Percentiles rank a stretch among this genome's conserved stretches.
phyloP scores from a whole-genome alignment of 2,329 filamentous ascomycete genomes.

The Talaromyces sp. region DNA sequence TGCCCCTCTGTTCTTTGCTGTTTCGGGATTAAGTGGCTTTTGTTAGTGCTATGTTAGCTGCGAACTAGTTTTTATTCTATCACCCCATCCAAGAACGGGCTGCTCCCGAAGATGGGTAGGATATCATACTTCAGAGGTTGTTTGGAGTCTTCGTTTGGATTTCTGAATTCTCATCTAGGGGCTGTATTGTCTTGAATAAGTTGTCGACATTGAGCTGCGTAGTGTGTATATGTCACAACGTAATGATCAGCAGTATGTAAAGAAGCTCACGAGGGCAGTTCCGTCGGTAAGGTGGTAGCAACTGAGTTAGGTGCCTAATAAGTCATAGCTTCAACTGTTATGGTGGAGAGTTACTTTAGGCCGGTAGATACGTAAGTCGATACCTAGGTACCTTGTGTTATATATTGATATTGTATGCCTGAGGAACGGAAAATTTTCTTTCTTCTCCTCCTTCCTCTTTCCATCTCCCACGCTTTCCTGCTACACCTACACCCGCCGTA shows the following conservation, averaged over 20 bases:
- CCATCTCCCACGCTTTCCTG: neutral
- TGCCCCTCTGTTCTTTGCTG: constrained; percentile 13
- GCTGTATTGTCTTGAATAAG: neutral
- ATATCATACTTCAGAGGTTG: neutral
- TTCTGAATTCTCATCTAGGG: neutral
- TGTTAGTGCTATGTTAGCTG: neutral
- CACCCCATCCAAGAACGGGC: neutral
- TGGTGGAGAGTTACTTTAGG: constrained; percentile 2
- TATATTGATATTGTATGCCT: constrained; percentile 14
- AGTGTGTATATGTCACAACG: neutral
- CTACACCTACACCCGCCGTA: neutral
- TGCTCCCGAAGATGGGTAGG: neutral
- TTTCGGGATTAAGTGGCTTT: neutral
- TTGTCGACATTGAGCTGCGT: neutral
- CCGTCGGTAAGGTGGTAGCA: neutral
- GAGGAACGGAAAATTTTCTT: constrained; percentile 14
- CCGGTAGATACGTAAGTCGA: neutral
- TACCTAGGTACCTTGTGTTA: neutral
- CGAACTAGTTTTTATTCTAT: neutral
- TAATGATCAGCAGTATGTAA: neutral
- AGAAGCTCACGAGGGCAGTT: neutral
- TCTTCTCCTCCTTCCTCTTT: neutral
- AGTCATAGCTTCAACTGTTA: neutral
- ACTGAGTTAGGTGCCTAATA: constrained; percentile 1
- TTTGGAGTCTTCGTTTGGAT: neutral